phyloP scores from a whole-genome alignment of 139 green algal species.

The Nannochloris sp. region DNA sequence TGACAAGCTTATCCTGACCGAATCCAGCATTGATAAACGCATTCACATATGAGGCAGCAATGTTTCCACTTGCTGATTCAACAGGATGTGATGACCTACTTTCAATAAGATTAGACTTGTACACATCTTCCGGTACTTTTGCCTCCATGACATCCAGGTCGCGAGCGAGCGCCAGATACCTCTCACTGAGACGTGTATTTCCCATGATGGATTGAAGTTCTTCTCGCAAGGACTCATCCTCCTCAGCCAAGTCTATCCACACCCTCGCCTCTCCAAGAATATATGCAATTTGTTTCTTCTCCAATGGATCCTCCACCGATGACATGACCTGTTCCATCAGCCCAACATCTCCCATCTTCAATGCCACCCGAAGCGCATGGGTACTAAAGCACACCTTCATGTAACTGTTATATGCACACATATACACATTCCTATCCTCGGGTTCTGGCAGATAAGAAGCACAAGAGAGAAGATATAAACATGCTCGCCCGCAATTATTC shows the following conservation, averaged over 20 bases:
- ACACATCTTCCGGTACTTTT: conserved; percentile 88
- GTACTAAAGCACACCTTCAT: conserved; percentile 47
- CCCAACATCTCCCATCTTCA: conserved; percentile 24
- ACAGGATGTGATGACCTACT: conserved; percentile 53
- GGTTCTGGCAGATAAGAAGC: conserved; percentile 87
- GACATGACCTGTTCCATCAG: conserved; percentile 24
- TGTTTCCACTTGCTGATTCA: conserved; percentile 87
- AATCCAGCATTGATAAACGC: conserved; percentile 98
- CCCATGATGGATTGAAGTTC: conserved; percentile 19
- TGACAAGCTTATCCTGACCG: conserved; percentile 86
- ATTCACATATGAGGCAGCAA: conserved; percentile 95
- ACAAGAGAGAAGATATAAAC: conserved; percentile 88
- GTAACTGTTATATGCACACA: conserved; percentile 77
- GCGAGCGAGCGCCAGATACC: conserved; percentile 83
- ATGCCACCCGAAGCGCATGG: conserved; percentile 77
- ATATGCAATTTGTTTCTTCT: conserved; percentile 80
- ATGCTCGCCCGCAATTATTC: conserved; percentile 68
- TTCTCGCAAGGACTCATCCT: conserved; percentile 56
- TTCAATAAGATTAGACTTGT: conserved; percentile 92
- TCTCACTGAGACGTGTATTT: conserved; percentile 77
- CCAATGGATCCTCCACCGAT: conserved; percentile 34
- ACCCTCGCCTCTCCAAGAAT: conserved; percentile 71
- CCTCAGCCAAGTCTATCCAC: conserved; percentile 70
- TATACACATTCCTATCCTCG: conserved; percentile 76
- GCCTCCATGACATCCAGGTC: conserved; percentile 98